Conservation (phyloP, 225 moss, liverwort and hornwort species). For the Sphagnum tenellum region DNA sequence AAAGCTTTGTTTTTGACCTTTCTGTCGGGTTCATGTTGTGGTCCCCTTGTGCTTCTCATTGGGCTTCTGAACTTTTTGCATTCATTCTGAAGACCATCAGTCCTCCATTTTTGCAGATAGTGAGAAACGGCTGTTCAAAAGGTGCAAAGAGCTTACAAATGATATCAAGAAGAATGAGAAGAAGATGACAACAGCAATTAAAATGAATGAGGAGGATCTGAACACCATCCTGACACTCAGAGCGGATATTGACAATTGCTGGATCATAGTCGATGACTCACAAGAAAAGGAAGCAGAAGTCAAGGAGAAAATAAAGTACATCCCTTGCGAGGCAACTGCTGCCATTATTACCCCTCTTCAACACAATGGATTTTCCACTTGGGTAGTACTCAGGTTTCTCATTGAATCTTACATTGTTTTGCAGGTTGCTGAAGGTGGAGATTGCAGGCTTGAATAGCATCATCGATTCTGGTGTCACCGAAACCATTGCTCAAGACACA, state of each 20-base stretch:
- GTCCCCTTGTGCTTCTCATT: no score
- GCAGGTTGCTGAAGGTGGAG: constrained; percentile 64
- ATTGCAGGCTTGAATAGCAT: constrained; percentile 55
- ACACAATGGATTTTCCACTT: not conserved
- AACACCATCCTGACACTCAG: constrained; percentile 55
- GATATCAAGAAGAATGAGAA: constrained; percentile 56
- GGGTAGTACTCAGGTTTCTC: not conserved
- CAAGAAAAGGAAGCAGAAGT: constrained; percentile 78
- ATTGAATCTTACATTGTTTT: not conserved
- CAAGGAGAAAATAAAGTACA: constrained; percentile 65
- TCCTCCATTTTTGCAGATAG: constrained; percentile 35
- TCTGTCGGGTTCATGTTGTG: no score
- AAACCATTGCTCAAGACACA: constrained; percentile 58
- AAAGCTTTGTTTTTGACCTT: no score
- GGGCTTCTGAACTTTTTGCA: no score
- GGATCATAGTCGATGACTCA: constrained; percentile 78
- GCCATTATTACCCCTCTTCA: not conserved
- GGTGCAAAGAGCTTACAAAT: constrained; percentile 55
- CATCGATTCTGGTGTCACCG: constrained; percentile 52
- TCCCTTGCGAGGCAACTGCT: not conserved
- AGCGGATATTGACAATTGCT: constrained; percentile 73
- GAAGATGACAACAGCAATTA: constrained; percentile 46
- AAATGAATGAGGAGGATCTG: constrained; percentile 72
- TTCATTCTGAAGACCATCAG: no score
- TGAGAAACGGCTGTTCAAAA: constrained; percentile 61